A percentile compares a stretch with the other conserved stretches of the same genome.
These are phyloP conservation scores for Rhodomyrtus psidioides DNA, from an alignment of 441 rosid genomes.

Conservation along the genomic window DNA sequence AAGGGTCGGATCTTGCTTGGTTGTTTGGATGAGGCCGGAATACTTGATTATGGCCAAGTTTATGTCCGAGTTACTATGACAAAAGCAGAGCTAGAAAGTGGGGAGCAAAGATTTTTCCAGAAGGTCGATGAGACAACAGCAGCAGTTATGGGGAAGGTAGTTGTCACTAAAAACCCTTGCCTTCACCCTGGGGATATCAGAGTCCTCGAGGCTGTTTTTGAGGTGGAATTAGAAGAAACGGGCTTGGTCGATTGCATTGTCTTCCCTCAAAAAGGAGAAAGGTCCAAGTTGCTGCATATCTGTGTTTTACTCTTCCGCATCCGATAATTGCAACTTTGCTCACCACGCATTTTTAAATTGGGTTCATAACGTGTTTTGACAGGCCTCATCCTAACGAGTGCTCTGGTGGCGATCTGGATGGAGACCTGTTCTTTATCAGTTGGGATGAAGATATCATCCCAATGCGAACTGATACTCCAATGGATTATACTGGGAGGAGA, in stretches of 20 bases:
- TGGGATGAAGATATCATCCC: constrained; percentile 86
- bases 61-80: constrained; percentile 60
- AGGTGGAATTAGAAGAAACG: constrained; percentile 50
- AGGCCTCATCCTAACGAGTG: constrained; percentile 99
- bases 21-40: constrained; percentile 77
- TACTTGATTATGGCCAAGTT: constrained; percentile 82
- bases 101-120: constrained; percentile 43
- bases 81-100: constrained; percentile 46
- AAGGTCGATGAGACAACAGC: constrained; percentile 62
- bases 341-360: neutral
- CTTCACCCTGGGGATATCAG: constrained; percentile 95
- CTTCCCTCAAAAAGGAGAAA: constrained; percentile 81
- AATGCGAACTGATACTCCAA: constrained; percentile 52
- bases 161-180: constrained; percentile 92
- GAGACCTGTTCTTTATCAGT: constrained; percentile 79
- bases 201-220: constrained; percentile 76
- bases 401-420: constrained; percentile 99
- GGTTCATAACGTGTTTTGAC: constrained; percentile 5
- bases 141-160: constrained; percentile 57
- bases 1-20: constrained; percentile 78
- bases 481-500: constrained; percentile 81
- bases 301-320: neutral
- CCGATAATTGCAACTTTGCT: neutral
- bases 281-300: constrained; percentile 25
- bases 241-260: constrained; percentile 68